phyloP scores from a whole-genome alignment of 148 eudicot species.

The Nepenthes gracilis region DNA sequence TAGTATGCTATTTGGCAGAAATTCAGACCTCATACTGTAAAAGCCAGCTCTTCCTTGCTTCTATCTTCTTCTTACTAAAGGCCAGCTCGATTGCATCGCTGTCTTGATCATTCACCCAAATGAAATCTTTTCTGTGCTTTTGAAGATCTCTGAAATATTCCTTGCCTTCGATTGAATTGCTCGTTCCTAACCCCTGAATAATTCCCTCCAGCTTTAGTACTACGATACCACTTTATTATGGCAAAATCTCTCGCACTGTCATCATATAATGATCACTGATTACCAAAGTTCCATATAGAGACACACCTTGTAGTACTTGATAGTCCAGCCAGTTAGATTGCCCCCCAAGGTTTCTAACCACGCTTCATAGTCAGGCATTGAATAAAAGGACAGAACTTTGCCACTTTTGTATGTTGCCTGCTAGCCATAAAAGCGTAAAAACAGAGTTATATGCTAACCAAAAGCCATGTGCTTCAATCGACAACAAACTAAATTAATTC shows the following conservation, averaged over 20 bases:
- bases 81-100: conserved; percentile 94
- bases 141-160: conserved; percentile 62
- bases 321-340: conserved; percentile 51
- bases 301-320: conserved; percentile 90
- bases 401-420: conserved; percentile 55
- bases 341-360: conserved; percentile 53
- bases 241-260: background rate
- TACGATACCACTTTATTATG: background rate
- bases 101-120: conserved; percentile 73
- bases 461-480: background rate
- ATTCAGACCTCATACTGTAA: conserved; percentile 64
- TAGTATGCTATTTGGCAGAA: background rate
- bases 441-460: background rate
- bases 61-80: conserved; percentile 91
- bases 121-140: conserved; percentile 63
- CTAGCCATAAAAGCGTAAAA: conserved; percentile 2
- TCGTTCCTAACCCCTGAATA: conserved; percentile 91
- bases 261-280: background rate
- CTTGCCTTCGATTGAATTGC: conserved; percentile 63
- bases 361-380: conserved; percentile 78
- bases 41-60: conserved; percentile 94
- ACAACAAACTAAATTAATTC: background rate
- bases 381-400: conserved; percentile 41
- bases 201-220: background rate
- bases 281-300: background rate